Base-by-base conservation (phyloP, 169 alveolate genomes). In the Plasmodium inui region DNA sequence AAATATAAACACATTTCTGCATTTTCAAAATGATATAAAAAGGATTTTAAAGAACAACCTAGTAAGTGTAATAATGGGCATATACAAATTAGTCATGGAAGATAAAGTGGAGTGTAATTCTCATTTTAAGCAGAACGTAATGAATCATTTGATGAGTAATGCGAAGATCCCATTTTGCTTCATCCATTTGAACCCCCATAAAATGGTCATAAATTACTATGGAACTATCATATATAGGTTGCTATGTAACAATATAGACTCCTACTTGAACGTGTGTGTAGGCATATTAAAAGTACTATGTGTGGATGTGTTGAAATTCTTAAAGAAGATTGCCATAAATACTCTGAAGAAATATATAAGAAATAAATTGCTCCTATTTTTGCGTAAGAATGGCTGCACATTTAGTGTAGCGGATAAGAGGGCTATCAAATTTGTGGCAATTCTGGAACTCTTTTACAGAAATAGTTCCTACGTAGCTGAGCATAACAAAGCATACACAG, bases 321-420 rank as follows among this genome's bases (percentile, higher is more conserved):
- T 84, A 46, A 84, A 84, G 50, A 74, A 19, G 5, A 74, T 84
- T 41, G 93, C 93, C 37, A 26, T 84, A 72, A 44, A 84, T 41
- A 84, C 93, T 17, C 28, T 84, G 37, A 84, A 84, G 78, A 84
- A 84, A 84, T 84, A 84, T 46, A 84, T 84, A 50, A 84, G 93
- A 84, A 72, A 84, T 67, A 84, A 84, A 7, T 73, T 84, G 22
- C 37, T 84, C 32, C 44, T 73, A 26, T 84, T 84, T 84, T 84
- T 84, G 71, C 34, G n/a, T 14, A 72, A 73, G 28, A 84, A 84
- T 72, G 80, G 53, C 26, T 84, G 78, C 19, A 32, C 50, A 50
- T 67, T 84, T 73, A 72, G 7, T 12, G 19, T 7, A 8, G 44
- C 53, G 39, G 93, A 84, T 44, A 73, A 50, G 50, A 84, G 41